phyloP scores from a whole-genome alignment of 306 rosid species.

The Sophora flavescens region DNA sequence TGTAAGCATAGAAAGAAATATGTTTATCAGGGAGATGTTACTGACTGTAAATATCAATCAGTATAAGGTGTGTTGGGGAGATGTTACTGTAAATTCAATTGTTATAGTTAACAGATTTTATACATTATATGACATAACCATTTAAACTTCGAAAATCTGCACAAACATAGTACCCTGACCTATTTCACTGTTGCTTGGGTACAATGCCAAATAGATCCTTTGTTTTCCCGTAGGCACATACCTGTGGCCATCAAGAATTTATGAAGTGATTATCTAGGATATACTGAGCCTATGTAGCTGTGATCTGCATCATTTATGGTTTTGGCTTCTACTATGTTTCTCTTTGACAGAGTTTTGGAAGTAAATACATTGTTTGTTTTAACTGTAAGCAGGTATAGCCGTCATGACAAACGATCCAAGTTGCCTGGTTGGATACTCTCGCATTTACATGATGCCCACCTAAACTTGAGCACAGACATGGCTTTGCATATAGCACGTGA shows the following conservation, averaged over 20 bases:
- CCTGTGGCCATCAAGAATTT: neutral
- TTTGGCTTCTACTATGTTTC: constrained; percentile 12
- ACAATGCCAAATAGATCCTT: neutral
- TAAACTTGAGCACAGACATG: constrained; percentile 98
- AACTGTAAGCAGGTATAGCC: constrained; percentile 77
- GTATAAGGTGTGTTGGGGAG: neutral
- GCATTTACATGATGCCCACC: constrained; percentile 90
- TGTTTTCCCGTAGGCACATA: neutral
- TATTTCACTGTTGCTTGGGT: constrained; percentile 8
- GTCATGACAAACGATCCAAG: constrained; percentile 95
- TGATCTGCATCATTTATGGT: constrained; percentile 20
- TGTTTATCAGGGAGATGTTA: neutral
- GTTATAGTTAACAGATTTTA: constrained; percentile 21
- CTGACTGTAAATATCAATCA: neutral
- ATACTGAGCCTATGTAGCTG: neutral
- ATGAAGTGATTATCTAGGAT: neutral
- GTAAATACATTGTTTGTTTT: constrained; percentile 23
- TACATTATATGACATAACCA: neutral
- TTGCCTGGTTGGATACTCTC: constrained; percentile 96
- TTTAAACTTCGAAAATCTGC: neutral
- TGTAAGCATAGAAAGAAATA: neutral
- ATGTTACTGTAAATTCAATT: constrained; percentile 12
- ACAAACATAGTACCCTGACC: neutral
- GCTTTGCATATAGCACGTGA: constrained; percentile 94
- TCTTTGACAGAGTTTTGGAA: constrained; percentile 4